Percentiles rank a stretch among this genome's conserved stretches.
Conservation (phyloP, 441 rosid genomes). For the Biscutella laevigata region DNA sequence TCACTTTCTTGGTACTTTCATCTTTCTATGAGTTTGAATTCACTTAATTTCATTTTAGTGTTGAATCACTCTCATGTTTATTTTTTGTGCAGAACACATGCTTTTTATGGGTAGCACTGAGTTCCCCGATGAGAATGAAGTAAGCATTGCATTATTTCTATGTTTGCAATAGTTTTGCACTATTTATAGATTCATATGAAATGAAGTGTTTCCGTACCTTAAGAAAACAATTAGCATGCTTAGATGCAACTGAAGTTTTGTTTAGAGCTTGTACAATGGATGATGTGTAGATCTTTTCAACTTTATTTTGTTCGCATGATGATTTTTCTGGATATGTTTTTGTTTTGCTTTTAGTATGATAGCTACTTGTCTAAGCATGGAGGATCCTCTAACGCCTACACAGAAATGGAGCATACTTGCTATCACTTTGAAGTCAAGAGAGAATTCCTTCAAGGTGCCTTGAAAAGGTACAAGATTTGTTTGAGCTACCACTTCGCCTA, state of each 20-base stretch:
- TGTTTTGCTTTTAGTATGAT: conserved; percentile 72
- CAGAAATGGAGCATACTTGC: conserved; percentile 91
- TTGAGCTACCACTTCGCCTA: neutral
- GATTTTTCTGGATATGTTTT: conserved; percentile 32
- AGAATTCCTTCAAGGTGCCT: conserved; percentile 78
- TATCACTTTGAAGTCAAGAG: conserved; percentile 92
- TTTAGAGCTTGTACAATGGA: conserved; percentile 4
- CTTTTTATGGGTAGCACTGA: conserved; percentile 93
- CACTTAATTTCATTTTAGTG: neutral
- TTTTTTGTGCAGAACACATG: conserved; percentile 75
- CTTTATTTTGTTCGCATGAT: conserved; percentile 8
- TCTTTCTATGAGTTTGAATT: conserved; percentile 4
- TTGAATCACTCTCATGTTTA: conserved; percentile 3
- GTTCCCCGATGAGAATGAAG: conserved; percentile 97
- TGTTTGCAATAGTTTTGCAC: neutral
- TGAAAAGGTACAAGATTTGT: conserved; percentile 48
- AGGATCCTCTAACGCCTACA: conserved; percentile 94
- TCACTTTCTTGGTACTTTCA: conserved; percentile 74
- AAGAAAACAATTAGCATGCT: neutral
- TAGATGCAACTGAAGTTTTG: neutral
- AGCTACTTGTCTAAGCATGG: conserved; percentile 98
- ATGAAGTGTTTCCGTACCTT: neutral
- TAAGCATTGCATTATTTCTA: conserved; percentile 28
- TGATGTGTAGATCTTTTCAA: neutral
- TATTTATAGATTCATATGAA: neutral